Conservation (phyloP, 148 eudicot genomes). For the Euryodendron excelsum region DNA sequence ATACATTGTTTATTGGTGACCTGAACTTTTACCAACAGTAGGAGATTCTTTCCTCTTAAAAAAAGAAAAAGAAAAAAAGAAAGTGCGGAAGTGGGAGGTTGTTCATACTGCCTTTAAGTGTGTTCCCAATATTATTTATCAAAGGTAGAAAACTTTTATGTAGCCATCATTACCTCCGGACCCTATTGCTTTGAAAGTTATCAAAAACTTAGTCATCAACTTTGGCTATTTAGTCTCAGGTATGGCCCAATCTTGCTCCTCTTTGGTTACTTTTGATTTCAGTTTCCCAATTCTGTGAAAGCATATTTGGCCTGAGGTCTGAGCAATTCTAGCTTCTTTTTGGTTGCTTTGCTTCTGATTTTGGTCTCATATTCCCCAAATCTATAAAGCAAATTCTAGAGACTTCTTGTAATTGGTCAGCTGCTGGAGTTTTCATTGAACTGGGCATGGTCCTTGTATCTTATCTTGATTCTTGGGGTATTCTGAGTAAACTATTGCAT, state of each 20-base stretch:
- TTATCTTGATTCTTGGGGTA: neutral
- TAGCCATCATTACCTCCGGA: neutral
- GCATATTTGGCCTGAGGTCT: neutral
- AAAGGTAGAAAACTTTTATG: neutral
- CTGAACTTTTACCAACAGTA: neutral
- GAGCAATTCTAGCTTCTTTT: neutral
- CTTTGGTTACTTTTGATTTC: neutral
- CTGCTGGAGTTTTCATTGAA: neutral
- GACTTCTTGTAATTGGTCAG: neutral
- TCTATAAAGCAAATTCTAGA: neutral
- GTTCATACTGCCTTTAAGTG: neutral
- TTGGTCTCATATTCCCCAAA: neutral
- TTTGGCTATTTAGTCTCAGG: neutral
- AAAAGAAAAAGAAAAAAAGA: neutral
- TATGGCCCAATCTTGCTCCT: neutral
- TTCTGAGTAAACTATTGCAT: conserved; percentile 4
- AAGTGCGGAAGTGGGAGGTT: neutral
- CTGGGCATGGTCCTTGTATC: neutral
- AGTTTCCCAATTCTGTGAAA: neutral
- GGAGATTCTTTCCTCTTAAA: neutral
- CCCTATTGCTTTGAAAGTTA: neutral
- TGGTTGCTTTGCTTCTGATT: neutral
- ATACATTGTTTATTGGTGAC: neutral
- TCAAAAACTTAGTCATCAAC: neutral
- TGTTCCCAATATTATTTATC: too few relatives aligned